Conservation (phyloP, 2,329 filamentous ascomycete species). For the Exophiala oligosperma region DNA sequence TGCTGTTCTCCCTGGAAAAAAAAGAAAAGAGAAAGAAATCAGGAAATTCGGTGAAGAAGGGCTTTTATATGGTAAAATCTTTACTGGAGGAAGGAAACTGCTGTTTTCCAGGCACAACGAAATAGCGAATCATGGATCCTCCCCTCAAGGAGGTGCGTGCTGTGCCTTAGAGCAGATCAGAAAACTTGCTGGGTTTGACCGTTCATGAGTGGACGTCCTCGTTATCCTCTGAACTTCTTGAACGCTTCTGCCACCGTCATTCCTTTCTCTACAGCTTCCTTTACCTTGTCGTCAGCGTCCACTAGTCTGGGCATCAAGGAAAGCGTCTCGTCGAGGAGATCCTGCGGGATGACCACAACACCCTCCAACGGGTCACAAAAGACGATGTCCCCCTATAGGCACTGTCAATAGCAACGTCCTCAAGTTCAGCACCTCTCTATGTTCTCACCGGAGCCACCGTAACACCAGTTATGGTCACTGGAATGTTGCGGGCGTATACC, state of each 20-base stretch:
- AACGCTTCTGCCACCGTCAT: slow-evolving; percentile 67
- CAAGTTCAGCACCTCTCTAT: neutral
- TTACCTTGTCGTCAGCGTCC: slow-evolving; percentile 61
- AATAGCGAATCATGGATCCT: too few relatives aligned
- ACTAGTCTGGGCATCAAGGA: slow-evolving; percentile 57
- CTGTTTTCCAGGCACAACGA: too few relatives aligned
- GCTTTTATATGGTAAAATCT: too few relatives aligned
- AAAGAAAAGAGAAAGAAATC: too few relatives aligned
- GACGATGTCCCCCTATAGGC: slow-evolving; percentile 61
- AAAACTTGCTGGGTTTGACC: too few relatives aligned
- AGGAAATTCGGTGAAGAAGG: too few relatives aligned
- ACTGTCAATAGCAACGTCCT: neutral
- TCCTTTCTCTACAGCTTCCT: slow-evolving; percentile 63
- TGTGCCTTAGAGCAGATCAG: too few relatives aligned
- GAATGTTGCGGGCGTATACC: slow-evolving; percentile 41
- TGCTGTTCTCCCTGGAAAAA: too few relatives aligned
- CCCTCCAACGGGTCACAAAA: slow-evolving; percentile 71
- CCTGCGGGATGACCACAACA: slow-evolving; percentile 65
- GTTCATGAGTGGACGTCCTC: neutral
- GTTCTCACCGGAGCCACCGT: slow-evolving; percentile 41
- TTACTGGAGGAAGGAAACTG: too few relatives aligned
- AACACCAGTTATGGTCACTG: slow-evolving; percentile 42
- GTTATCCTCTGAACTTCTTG: slow-evolving; percentile 39
- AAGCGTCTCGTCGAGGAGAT: slow-evolving; percentile 60
- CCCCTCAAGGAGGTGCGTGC: too few relatives aligned